Base-by-base conservation (phyloP, 208 protist genomes). In the Acanthamoeba pearcei region DNA sequence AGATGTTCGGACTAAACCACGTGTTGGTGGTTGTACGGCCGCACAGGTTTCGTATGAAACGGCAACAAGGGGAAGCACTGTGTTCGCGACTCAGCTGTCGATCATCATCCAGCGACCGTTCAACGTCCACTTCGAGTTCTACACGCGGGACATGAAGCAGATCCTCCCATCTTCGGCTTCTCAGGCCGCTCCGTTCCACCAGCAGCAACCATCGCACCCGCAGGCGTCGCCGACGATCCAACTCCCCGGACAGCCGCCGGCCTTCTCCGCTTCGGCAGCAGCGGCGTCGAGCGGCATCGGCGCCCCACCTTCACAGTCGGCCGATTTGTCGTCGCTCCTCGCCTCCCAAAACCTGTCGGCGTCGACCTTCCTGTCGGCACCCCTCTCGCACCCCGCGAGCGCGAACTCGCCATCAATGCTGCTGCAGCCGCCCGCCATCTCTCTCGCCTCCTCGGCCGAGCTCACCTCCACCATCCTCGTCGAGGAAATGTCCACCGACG, bases 101-200 rank as follows among this genome's bases (percentile, higher is more conserved):
- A 83, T 83, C 46, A 22, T 83, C 74, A 83, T 83, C 46, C 74
- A 83, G 74, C 74, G 74, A n/a, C 74, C 74, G 24, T 83, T 83
- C 74, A 83, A 83, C 42, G 9, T 83, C 4, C 74, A 83, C 42
- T 83, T 83, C 24, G 74, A 83, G 15, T 83, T 83, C 74, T 83
- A 83, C 74, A 83, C 74, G 24, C 74, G 42, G 9, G 74, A 83
- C 74, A 83, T 83, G 74, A 17, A 53, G 27, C 74, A 46, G 38
- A 83, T 83, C 74, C 24, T 53, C 38, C 74, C 74, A 5, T 83
- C 42, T 5, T 55, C 42, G 19, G 1, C 74, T 0, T 46, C 74
- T 1, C 64, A 70, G 64, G 27, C 64, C n/a, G 9, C 64, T 8
- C 64, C n/a, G 0, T 24, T 70, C 70, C 15, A 5, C 38, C 70